Evolutionary conservation across 1,139 yeast genomes (phyloP), one percentile per base, ranked within the genome.

Genomic region (Fermentozyma sake): DNA sequence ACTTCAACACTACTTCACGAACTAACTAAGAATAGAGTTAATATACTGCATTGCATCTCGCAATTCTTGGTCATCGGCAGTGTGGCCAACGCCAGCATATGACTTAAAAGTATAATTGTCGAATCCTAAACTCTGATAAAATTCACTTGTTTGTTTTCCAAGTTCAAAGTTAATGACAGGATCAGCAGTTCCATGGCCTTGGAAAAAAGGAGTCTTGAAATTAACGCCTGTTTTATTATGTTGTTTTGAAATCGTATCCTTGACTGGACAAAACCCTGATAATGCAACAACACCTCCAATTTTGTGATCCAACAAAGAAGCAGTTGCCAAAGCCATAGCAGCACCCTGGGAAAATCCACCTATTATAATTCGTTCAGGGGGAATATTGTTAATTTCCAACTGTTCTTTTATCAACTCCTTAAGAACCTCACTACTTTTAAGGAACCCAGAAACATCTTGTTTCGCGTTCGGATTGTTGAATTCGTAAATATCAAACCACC

Each of bases 301-400:
- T 44, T 79, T 81, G 31, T 60, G 50, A 14, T 80, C 77, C 22
- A 71, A 53, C 20, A 53, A 38, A 1, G 67, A 38, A n/a, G 50
- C 41, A 7, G 66, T 50, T 2, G 87, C 89, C 33, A 84, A 59
- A 1, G 94, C 60, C 8, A 89, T 41, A 1, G 95, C 91, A 27
- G 87, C 95, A 34, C 98, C 98, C 57, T 91, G 98, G 6, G 94
- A 80, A 50, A 91, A 91, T 1, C 98, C 98, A 18, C 97, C 97
- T 37, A 91, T 62, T 10, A 91, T 66, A 28, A 91, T 81, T 30
- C 80, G 72, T 20, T 81, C 78, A 0, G 87, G 60, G 2, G 79
- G 72, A 20, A 89, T 72, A 3, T 93, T 83, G 30, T 54, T 38
- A 5, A 52, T 52, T 6, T 68, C 72, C 10, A 76, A 64, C 50